A percentile compares a stretch with the other conserved stretches of the same genome.
Conservation (phyloP, 306 rosid genomes). For the Urtica urens region DNA sequence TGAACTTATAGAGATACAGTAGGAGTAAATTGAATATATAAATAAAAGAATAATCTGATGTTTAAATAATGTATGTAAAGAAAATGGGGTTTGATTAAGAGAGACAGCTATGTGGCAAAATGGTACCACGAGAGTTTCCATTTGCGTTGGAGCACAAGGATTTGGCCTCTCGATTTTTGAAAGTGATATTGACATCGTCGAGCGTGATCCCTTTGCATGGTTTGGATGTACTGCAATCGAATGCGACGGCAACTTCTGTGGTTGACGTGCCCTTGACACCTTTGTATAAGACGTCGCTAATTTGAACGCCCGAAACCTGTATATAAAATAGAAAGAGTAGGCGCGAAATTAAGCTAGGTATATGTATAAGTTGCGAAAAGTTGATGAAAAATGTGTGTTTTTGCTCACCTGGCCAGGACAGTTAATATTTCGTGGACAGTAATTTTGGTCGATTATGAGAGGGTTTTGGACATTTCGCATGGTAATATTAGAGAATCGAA, state of each 20-base stretch:
- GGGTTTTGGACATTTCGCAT: conserved; percentile 21
- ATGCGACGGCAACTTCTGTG: conserved; percentile 3
- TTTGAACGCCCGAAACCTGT: conserved; percentile 7
- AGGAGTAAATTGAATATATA: no score
- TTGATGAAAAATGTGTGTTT: no score
- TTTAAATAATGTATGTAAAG: no score
- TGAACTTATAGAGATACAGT: no score
- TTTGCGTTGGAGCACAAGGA: conserved; percentile 12
- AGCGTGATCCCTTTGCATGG: conserved; percentile 8
- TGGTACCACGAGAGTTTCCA: conserved; percentile 4
- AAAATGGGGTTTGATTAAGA: no score
- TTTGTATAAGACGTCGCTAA: background rate
- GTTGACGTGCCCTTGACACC: conserved; percentile 13
- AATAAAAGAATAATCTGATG: no score
- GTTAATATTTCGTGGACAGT: conserved; percentile 15
- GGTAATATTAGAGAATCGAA: background rate
- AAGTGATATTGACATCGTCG: conserved; percentile 6
- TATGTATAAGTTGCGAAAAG: no score
- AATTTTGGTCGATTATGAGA: conserved; percentile 17
- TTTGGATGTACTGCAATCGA: conserved; percentile 12
- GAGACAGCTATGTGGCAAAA: conserved; percentile 9
- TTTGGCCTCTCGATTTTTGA: conserved; percentile 5
- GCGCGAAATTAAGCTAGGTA: no score
- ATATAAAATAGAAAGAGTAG: no score
- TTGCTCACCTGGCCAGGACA: conserved; percentile 10